Conservation (phyloP, 2,329 filamentous ascomycete species). For the Microascus cirrosus region DNA sequence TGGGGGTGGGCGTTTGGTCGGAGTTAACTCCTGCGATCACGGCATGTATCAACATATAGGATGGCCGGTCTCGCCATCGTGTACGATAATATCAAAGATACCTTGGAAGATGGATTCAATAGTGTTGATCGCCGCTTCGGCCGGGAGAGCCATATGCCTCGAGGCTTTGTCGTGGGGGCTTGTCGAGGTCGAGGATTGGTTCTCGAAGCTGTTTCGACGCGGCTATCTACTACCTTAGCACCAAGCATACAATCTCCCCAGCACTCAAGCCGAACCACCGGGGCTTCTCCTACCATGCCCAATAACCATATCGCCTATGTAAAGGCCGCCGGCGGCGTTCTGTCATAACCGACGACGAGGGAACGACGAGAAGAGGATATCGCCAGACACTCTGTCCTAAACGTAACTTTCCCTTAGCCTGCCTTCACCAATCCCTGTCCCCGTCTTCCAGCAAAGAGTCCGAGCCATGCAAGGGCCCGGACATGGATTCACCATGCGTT, state of each 20-base stretch:
- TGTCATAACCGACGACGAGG: background rate
- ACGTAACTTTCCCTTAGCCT: background rate
- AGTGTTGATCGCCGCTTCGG: too few relatives aligned
- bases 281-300: too few relatives aligned
- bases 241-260: background rate
- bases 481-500: slow-evolving; percentile 61
- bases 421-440: background rate
- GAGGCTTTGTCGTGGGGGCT: background rate
- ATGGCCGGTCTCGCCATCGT: background rate
- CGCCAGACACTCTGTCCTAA: background rate
- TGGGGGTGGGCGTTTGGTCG: background rate
- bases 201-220: background rate
- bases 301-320: background rate
- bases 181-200: background rate
- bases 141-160: background rate
- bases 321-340: background rate
- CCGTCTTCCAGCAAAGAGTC: background rate
- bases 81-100: background rate
- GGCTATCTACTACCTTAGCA: background rate
- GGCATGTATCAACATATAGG: background rate
- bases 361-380: background rate
- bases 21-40: background rate
- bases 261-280: background rate
- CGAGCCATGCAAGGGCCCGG: background rate
- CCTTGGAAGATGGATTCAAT: background rate